These are phyloP conservation scores for Linum lewisii DNA, from an alignment of 345 rosid species.

Conservation along the genomic window DNA sequence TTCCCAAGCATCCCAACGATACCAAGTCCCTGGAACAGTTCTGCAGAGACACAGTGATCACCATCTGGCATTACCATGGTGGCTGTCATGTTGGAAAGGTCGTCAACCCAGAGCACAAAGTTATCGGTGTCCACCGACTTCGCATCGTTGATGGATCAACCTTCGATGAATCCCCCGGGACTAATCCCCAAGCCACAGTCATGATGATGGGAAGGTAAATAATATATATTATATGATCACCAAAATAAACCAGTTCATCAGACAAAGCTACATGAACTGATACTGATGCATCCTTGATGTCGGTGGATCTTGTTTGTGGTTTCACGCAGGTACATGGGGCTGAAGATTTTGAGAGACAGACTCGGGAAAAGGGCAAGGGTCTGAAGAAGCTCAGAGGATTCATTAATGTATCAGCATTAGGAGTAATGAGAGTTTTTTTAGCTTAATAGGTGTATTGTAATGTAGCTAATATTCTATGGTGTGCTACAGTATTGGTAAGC, in stretches of 20 bases:
- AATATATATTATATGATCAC: too few species aligned
- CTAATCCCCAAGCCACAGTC: conserved; percentile 95
- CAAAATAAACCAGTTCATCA: too few species aligned
- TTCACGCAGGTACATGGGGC: conserved; percentile 81
- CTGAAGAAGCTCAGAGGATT: conserved; percentile 18
- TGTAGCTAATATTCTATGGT: too few species aligned
- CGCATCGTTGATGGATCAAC: conserved; percentile 81
- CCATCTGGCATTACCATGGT: conserved; percentile 98
- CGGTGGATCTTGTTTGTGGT: too few species aligned
- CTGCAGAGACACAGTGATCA: conserved; percentile 84
- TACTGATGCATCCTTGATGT: too few species aligned
- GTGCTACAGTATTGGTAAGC: too few species aligned
- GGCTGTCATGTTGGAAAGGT: conserved; percentile 86
- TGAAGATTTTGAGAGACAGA: conserved; percentile 70
- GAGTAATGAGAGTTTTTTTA: too few species aligned
- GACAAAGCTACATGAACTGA: too few species aligned
- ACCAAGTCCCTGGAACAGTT: conserved; percentile 81
- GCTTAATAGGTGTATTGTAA: too few species aligned
- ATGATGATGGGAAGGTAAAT: conserved; percentile 97
- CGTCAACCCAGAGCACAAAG: conserved; percentile 39
- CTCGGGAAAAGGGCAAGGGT: conserved; percentile 40
- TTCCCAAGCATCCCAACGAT: conserved; percentile 66
- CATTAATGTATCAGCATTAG: too few species aligned
- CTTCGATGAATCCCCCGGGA: conserved; percentile 73
- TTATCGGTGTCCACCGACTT: conserved; percentile 60